Conservation (phyloP, 1,139 yeast species). For the Candida albicans region DNA sequence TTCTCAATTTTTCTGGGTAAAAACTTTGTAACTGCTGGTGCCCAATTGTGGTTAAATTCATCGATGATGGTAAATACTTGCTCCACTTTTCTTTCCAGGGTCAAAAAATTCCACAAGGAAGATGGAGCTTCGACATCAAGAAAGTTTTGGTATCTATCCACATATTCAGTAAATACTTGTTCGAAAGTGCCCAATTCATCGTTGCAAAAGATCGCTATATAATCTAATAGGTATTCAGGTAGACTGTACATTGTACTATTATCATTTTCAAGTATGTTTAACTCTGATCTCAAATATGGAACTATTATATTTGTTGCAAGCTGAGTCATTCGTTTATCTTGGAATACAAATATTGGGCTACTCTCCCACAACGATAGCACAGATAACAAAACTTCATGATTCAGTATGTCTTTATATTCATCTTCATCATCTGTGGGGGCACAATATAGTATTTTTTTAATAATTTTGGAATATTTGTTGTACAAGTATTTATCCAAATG, state of each 20-base stretch:
- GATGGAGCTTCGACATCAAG: constrained; percentile 13
- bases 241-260: background rate
- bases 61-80: constrained; percentile 6
- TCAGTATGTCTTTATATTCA: background rate
- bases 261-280: background rate
- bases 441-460: background rate
- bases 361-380: background rate
- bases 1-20: constrained; percentile 1
- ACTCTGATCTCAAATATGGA: constrained; percentile 14
- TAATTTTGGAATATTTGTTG: background rate
- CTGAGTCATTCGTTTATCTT: constrained; percentile 11
- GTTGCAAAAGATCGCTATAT: constrained; percentile 17
- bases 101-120: constrained; percentile 19
- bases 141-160: constrained; percentile 15
- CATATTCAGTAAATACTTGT: constrained; percentile 12
- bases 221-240: constrained; percentile 17
- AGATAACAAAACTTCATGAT: background rate
- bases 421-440: background rate
- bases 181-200: constrained; percentile 16
- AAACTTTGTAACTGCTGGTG: constrained; percentile 4
- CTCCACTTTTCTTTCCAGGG: background rate
- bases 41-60: constrained; percentile 6
- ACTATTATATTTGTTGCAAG: constrained; percentile 18
- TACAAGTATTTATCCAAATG: constrained; percentile 1
- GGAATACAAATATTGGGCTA: constrained; percentile 6